phyloP scores from a whole-genome alignment of 108 stramenopile genomes.

The Poteriospumella lacustris region DNA sequence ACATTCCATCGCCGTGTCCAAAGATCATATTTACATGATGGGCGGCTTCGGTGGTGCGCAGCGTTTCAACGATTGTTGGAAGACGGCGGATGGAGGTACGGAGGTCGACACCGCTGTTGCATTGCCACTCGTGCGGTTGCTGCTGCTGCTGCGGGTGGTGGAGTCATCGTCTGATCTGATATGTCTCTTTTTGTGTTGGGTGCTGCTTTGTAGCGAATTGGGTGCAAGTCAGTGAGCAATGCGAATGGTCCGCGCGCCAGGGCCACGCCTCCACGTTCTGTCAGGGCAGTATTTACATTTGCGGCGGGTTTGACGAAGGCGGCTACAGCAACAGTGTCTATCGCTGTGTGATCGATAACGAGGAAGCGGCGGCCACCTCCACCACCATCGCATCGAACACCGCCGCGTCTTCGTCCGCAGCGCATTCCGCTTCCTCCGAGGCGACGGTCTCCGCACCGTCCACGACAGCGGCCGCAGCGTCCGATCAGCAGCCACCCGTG shows the following conservation, averaged over 20 bases:
- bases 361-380: too few species aligned
- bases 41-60: constrained; percentile 35
- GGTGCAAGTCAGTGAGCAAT: constrained; percentile 5
- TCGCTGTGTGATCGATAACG: neutral
- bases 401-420: too few species aligned
- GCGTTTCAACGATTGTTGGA: constrained; percentile 39
- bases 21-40: constrained; percentile 27
- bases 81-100: constrained; percentile 30
- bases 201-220: constrained; percentile 34
- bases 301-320: neutral
- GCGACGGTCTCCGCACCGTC: too few species aligned
- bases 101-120: neutral
- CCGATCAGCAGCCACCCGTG: too few species aligned
- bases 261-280: constrained; percentile 31
- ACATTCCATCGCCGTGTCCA: neutral
- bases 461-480: too few species aligned
- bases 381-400: too few species aligned
- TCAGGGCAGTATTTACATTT: neutral
- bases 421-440: too few species aligned
- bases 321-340: neutral
- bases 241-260: constrained; percentile 32
- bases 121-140: neutral
- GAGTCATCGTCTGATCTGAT: constrained; percentile 27
- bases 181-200: constrained; percentile 17
- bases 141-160: neutral